These are phyloP conservation scores for Ustulina deusta DNA, from an alignment of 2,329 filamentous ascomycete species.

Conservation along the genomic window DNA sequence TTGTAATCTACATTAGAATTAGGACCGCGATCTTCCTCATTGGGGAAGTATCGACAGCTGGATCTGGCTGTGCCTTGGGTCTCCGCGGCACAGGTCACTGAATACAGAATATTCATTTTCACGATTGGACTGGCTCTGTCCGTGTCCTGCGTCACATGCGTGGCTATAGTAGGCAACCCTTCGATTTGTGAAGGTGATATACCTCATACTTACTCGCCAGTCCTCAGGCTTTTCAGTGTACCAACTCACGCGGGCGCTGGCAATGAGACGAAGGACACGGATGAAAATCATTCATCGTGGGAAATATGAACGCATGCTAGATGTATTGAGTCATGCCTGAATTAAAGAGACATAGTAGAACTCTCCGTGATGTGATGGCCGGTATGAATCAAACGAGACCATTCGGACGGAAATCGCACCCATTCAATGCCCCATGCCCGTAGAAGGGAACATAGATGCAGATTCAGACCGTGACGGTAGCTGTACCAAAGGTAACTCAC, in stretches of 20 bases:
- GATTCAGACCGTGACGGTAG: not conserved
- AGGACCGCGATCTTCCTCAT: not conserved
- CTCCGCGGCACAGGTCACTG: not conserved
- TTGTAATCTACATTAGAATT: not conserved
- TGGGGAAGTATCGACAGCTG: not conserved
- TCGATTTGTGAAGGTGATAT: not conserved
- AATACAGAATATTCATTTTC: not conserved
- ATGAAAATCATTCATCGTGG: not conserved
- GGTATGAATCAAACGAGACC: slow-evolving; percentile 24
- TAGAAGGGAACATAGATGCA: slow-evolving; percentile 9
- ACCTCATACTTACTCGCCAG: not conserved
- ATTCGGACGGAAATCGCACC: slow-evolving; percentile 25
- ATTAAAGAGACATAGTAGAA: slow-evolving; percentile 29
- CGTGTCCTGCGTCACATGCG: not conserved
- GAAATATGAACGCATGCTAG: slow-evolving; percentile 20
- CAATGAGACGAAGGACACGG: not conserved
- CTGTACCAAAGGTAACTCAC: slow-evolving; percentile 6
- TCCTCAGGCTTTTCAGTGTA: not conserved
- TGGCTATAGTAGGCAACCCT: not conserved
- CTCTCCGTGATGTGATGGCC: slow-evolving; percentile 15
- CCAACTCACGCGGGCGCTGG: not conserved
- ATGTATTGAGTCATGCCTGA: slow-evolving; percentile 25
- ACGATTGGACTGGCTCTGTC: not conserved
- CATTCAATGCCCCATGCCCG: slow-evolving; percentile 24
- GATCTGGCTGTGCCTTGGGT: not conserved